Base-by-base conservation (phyloP, 2,329 filamentous ascomycete genomes). In the Aureobasidium sp. region DNA sequence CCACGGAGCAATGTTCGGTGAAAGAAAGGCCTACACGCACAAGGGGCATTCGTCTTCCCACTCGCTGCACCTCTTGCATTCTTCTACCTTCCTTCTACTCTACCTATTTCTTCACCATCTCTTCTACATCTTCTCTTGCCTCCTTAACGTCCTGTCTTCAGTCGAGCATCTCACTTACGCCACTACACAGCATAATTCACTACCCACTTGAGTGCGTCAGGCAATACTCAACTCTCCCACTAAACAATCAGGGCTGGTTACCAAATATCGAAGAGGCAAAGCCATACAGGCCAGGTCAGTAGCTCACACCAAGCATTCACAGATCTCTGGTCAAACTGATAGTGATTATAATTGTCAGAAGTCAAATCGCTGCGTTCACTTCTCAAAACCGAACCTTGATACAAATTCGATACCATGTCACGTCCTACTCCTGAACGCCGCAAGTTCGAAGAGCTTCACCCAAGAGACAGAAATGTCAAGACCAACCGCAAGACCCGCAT, bases 401-500 rank as follows among this genome's bases (percentile, higher is more conserved):
- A 8, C 21, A 58, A 41, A 8, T 25, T 2, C 29, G 13, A 25
- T 10, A 32, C 37, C 34, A 53, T 41, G 36, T 36, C 45, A 10
- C 36, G 27, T 14, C 30, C 49, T 21, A 10, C 30, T 6, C 11
- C 25, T 25, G 25, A 14, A 13, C 59, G 53, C 32, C 63, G 63
- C 34, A 44, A 54, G 21, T 63, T 51, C 29, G 48, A 51, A 11
- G 64, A 65, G 27, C 62, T 63, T 13, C 60, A 61, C 47, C 49
- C 47, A 3, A 65, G 63, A 51, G 64, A 65, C 44, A 49, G 59
- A 44, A 54, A 54, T 21, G 50, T 58, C 59, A 65, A 65, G 37
- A 51, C 42, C 48, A 65, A 63, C 55, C 61, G 63, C 54, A 65
- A 53, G 47, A 37, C 42, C 13, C 61, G 61, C 21, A 64, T 65